Evolutionary conservation across 2,329 filamentous ascomycete genomes (phyloP).

Genomic region (Tetracladium maxilliforme): DNA sequence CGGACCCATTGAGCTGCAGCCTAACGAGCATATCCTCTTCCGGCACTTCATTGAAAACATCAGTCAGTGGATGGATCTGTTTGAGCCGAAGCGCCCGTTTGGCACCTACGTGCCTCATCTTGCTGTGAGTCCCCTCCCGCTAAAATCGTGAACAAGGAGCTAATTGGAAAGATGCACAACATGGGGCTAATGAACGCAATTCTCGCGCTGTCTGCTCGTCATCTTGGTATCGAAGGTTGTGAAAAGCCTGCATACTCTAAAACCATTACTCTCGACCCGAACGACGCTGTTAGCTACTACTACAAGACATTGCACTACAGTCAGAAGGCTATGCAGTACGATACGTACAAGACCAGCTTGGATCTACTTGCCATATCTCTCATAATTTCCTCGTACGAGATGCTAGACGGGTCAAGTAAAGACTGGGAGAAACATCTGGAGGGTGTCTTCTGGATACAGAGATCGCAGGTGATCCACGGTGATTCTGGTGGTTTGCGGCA

Average conservation of each 20-base stretch:
- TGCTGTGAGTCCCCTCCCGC: no score
- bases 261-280: slow-evolving; percentile 14
- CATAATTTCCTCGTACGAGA: slow-evolving; percentile 50
- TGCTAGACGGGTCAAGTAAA: slow-evolving; percentile 40
- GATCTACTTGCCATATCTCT: slow-evolving; percentile 44
- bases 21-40: no score
- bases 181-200: slow-evolving; percentile 41
- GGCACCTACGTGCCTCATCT: slow-evolving; percentile 16
- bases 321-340: slow-evolving; percentile 40
- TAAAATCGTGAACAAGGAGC: no score
- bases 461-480: slow-evolving; percentile 45
- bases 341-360: slow-evolving; percentile 38
- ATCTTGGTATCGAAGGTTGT: slow-evolving; percentile 30
- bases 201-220: slow-evolving; percentile 37
- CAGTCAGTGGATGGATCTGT: slow-evolving; percentile 18
- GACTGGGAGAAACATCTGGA: slow-evolving; percentile 49
- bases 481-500: slow-evolving; percentile 38
- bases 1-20: slow-evolving; percentile 6
- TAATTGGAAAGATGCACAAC: slow-evolving; percentile 29
- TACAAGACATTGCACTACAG: slow-evolving; percentile 48
- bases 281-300: slow-evolving; percentile 36
- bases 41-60: no score
- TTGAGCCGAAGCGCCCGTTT: slow-evolving; percentile 16
- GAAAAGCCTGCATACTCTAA: slow-evolving; percentile 11
- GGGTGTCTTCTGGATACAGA: slow-evolving; percentile 51